phyloP scores from a whole-genome alignment of 352 stramenopile species.

The Lagenidium sp. region DNA sequence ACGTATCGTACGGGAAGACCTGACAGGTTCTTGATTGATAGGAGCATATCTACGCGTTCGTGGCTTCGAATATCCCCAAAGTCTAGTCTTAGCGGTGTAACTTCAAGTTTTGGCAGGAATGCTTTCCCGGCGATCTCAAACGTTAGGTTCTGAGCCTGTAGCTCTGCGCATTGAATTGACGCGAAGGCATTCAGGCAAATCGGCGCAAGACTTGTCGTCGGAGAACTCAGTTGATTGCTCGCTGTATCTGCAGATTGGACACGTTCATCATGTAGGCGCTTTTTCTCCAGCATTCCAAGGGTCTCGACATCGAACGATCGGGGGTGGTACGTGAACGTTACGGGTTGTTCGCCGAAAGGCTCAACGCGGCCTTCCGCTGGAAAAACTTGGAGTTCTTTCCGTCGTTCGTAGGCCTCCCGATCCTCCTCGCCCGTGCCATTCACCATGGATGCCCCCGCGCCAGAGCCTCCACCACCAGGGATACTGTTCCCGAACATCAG shows the following conservation, averaged over 20 bases:
- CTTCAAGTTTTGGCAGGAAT: constrained; percentile 36
- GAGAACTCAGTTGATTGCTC: not conserved
- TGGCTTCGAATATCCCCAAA: constrained; percentile 83
- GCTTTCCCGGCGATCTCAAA: constrained; percentile 62
- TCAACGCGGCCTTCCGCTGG: constrained; percentile 51
- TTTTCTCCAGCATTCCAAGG: constrained; percentile 17
- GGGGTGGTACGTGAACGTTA: constrained; percentile 49
- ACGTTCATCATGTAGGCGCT: constrained; percentile 1
- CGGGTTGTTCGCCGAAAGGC: constrained; percentile 30
- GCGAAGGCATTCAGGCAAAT: constrained; percentile 49
- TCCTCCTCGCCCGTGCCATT: constrained; percentile 34
- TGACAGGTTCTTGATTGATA: constrained; percentile 79
- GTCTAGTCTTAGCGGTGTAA: constrained; percentile 38
- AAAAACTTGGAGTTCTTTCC: constrained; percentile 55
- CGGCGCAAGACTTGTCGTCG: constrained; percentile 3
- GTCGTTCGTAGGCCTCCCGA: constrained; percentile 49
- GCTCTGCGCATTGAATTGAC: constrained; percentile 57
- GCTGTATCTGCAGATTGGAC: too few species aligned
- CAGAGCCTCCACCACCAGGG: not conserved
- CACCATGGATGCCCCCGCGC: too few species aligned
- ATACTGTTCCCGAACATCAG: constrained; percentile 25
- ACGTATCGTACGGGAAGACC: constrained; percentile 53
- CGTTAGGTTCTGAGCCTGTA: constrained; percentile 64
- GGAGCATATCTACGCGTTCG: constrained; percentile 72
- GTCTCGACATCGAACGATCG: constrained; percentile 21